These are phyloP conservation scores for Boletus eberwhitei DNA, from an alignment of 768 basidiomycete species.

Conservation along the genomic window DNA sequence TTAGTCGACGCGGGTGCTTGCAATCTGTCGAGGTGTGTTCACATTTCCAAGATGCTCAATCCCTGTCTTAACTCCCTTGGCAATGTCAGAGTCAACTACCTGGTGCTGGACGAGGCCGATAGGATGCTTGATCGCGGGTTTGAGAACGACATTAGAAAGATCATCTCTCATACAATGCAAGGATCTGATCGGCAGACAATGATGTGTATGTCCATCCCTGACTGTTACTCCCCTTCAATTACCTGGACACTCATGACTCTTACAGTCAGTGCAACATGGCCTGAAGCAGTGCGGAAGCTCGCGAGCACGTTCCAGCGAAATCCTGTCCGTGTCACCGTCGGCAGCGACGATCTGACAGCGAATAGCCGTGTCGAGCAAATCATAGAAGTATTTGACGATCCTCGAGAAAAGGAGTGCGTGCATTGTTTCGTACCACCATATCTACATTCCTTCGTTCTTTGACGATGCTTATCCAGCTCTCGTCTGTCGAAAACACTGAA, in stretches of 20 bases:
- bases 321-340: conserved; percentile 90
- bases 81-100: conserved; percentile 67
- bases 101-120: conserved; percentile 97
- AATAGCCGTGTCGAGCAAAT: conserved; percentile 91
- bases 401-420: conserved; percentile 81
- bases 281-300: conserved; percentile 85
- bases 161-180: conserved; percentile 74
- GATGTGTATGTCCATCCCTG: conserved; percentile 70
- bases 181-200: conserved; percentile 78
- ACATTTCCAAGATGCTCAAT: background rate
- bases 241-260: background rate
- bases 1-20: conserved; percentile 84
- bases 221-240: too few species aligned
- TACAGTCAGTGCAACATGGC: conserved; percentile 97
- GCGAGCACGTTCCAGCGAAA: conserved; percentile 83
- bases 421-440: background rate
- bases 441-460: background rate
- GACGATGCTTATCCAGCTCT: conserved; percentile 38
- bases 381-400: conserved; percentile 89
- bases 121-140: conserved; percentile 98
- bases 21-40: conserved; percentile 69
- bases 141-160: conserved; percentile 93
- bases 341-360: conserved; percentile 91
- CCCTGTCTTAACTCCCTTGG: background rate
- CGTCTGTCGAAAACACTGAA: conserved; percentile 59